Conservation (phyloP, 2,329 filamentous ascomycete genomes). For the Falciphora oryzae region DNA sequence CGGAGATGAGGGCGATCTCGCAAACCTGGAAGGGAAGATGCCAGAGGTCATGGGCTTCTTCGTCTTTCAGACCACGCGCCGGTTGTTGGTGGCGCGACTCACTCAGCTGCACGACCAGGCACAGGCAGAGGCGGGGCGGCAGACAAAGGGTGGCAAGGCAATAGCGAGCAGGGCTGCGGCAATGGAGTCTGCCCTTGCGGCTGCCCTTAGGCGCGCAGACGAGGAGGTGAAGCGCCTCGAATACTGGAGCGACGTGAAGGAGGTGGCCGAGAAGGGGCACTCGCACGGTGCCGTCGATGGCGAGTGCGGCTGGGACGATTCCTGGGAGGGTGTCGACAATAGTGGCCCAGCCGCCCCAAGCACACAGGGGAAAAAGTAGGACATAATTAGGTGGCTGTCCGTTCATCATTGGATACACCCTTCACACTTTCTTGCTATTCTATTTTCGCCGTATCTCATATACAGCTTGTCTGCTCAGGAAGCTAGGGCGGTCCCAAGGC, state of each 20-base stretch:
- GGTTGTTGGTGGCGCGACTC: slow-evolving; percentile 67
- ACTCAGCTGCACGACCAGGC: slow-evolving; percentile 56
- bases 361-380: not conserved
- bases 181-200: slow-evolving; percentile 51
- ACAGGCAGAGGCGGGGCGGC: slow-evolving; percentile 39
- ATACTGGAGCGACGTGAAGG: slow-evolving; percentile 81
- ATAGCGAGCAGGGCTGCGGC: slow-evolving; percentile 19
- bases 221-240: slow-evolving; percentile 75
- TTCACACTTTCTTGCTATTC: not conserved
- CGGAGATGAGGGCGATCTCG: slow-evolving; percentile 67
- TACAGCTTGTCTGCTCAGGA: too few species aligned
- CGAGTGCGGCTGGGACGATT: slow-evolving; percentile 35
- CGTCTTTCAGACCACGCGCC: slow-evolving; percentile 82
- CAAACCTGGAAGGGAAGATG: slow-evolving; percentile 70
- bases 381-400: not conserved
- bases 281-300: slow-evolving; percentile 37
- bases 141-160: slow-evolving; percentile 19
- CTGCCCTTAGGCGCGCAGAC: slow-evolving; percentile 69
- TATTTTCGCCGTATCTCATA: not conserved
- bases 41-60: slow-evolving; percentile 81
- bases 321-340: slow-evolving; percentile 47
- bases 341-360: slow-evolving; percentile 40
- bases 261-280: slow-evolving; percentile 53
- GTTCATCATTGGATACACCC: slow-evolving; percentile 1
- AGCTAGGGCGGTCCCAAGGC: too few species aligned